Evolutionary conservation across 345 rosid genomes (phyloP).

Genomic region (Balakata baccata): DNA sequence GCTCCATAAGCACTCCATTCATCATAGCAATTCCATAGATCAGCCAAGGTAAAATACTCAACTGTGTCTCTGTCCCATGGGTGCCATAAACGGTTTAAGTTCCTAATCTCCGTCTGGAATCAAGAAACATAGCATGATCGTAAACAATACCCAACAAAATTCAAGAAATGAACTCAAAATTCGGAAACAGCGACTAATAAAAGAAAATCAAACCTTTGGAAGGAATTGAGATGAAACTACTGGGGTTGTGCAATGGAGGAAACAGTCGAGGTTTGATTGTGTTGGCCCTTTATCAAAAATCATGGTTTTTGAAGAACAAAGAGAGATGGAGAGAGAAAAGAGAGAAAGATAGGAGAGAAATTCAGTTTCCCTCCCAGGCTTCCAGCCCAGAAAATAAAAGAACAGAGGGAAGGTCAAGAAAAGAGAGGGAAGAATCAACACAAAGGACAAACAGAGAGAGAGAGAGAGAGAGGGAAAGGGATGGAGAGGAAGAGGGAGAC

Average conservation of each 20-base stretch:
- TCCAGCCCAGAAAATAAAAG: constrained; percentile 30
- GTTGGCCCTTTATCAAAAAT: constrained; percentile 52
- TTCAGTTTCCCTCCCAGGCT: constrained; percentile 25
- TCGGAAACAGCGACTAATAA: background rate
- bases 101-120: constrained; percentile 74
- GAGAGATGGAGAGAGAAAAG: constrained; percentile 5
- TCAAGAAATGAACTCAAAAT: no score
- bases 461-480: constrained; percentile 6
- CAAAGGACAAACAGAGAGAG: background rate
- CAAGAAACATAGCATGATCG: no score
- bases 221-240: constrained; percentile 71
- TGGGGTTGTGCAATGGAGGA: constrained; percentile 82
- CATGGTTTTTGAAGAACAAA: constrained; percentile 40
- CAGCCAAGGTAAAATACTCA: constrained; percentile 75
- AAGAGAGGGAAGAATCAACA: constrained; percentile 14
- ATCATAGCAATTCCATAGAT: constrained; percentile 84
- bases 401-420: constrained; percentile 21
- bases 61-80: constrained; percentile 88
- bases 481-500: constrained; percentile 6
- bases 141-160: no score
- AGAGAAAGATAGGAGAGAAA: constrained; percentile 22
- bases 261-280: constrained; percentile 77
- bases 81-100: constrained; percentile 83
- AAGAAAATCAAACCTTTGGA: constrained; percentile 54
- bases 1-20: constrained; percentile 99